Evolutionary conservation across 202 grass and related monocot genomes (phyloP).

Genomic region (Digitaria exilis): DNA sequence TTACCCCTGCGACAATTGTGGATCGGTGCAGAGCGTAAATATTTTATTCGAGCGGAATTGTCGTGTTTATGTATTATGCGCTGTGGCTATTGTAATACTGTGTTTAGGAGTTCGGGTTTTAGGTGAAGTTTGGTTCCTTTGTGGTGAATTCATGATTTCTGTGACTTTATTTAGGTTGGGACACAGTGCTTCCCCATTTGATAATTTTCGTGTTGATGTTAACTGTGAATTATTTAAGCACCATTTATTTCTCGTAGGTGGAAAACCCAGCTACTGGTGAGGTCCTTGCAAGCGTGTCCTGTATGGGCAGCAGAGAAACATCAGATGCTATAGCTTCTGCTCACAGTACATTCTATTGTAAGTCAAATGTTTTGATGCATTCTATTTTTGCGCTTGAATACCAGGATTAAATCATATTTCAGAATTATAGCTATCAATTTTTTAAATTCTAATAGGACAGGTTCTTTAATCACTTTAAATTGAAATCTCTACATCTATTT

Average conservation of each 20-base stretch:
- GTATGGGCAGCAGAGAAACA: constrained; percentile 92
- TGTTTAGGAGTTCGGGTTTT: neutral
- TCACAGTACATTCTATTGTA: constrained; percentile 72
- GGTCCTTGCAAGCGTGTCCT: constrained; percentile 75
- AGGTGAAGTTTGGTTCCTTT: neutral
- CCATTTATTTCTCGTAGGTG: constrained; percentile 50
- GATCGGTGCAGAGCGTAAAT: neutral
- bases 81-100: neutral
- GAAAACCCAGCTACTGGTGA: constrained; percentile 96
- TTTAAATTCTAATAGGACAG: constrained; percentile 3
- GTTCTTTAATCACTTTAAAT: constrained; percentile 8
- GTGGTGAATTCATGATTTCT: neutral
- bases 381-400: constrained; percentile 22
- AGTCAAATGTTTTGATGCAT: constrained; percentile 39
- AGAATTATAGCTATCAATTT: neutral
- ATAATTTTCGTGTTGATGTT: neutral
- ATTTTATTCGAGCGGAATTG: neutral
- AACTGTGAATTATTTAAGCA: neutral
- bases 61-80: neutral
- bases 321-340: constrained; percentile 88
- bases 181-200: neutral
- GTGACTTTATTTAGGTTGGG: neutral
- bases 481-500: neutral
- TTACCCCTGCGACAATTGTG: neutral
- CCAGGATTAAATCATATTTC: neutral